phyloP scores from a whole-genome alignment of 345 rosid genomes.

The Eucalyptus marginata region DNA sequence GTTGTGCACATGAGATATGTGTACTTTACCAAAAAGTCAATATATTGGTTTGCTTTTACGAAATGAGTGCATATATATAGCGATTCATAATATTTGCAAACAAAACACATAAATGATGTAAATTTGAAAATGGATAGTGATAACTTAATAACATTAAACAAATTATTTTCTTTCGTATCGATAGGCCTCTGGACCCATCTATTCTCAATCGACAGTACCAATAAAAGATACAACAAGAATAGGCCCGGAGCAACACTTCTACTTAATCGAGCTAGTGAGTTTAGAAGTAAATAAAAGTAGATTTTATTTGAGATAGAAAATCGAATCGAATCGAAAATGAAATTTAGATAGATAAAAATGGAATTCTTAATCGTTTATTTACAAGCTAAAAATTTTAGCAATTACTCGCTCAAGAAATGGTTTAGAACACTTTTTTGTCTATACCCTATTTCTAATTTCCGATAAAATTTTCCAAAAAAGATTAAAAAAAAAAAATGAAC shows the following conservation, averaged over 20 bases:
- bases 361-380: not conserved
- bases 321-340: not conserved
- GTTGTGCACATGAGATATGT: not conserved
- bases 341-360: not conserved
- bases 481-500: not conserved
- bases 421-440: not conserved
- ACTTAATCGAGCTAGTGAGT: not conserved
- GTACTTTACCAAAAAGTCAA: not conserved
- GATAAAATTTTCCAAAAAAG: not conserved
- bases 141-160: not conserved
- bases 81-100: not conserved
- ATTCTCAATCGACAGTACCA: accelerated
- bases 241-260: not conserved
- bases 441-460: no score
- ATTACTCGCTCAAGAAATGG: not conserved
- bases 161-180: not conserved
- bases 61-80: not conserved
- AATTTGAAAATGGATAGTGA: accelerated
- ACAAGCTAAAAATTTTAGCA: accelerated
- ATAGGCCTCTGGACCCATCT: not conserved
- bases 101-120: accelerated
- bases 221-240: accelerated
- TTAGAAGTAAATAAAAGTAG: not conserved
- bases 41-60: not conserved
- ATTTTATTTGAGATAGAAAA: not conserved